Conservation (phyloP, 345 rosid genomes). For the Punica granatum region DNA sequence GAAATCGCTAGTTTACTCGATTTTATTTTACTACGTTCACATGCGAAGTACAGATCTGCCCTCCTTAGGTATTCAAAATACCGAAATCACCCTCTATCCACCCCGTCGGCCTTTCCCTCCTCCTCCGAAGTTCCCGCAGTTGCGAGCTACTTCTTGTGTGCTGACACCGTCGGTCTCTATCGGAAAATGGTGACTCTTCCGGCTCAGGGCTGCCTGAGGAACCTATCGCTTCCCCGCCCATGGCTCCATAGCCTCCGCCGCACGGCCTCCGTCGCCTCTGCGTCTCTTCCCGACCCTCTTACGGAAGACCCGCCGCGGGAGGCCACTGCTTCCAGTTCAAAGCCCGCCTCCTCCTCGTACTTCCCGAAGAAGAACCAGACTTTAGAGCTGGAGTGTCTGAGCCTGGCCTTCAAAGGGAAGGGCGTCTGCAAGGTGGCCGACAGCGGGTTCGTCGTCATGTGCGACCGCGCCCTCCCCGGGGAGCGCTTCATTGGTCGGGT, state of each 20-base stretch:
- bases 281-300: constrained; percentile 10
- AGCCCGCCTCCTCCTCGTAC: constrained; percentile 20
- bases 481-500: constrained; percentile 86
- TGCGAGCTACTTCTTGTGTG: neutral
- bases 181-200: constrained; percentile 4
- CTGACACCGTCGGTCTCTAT: neutral
- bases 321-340: neutral
- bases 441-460: constrained; percentile 78
- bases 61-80: neutral
- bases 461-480: constrained; percentile 88
- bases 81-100: neutral
- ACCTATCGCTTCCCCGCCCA: constrained; percentile 6
- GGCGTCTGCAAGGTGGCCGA: constrained; percentile 75
- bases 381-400: constrained; percentile 76
- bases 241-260: constrained; percentile 7
- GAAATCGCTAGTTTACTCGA: no score
- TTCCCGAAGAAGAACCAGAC: constrained; percentile 77
- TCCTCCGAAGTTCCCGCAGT: neutral
- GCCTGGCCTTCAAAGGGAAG: constrained; percentile 83
- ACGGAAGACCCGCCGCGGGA: constrained; percentile 5
- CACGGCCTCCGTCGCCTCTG: neutral
- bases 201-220: constrained; percentile 7
- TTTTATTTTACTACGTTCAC: no score
- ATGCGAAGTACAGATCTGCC: neutral
- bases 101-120: neutral